Evolutionary conservation across 106 monocot species (phyloP).

Genomic region (Dioscorea zingiberensis): DNA sequence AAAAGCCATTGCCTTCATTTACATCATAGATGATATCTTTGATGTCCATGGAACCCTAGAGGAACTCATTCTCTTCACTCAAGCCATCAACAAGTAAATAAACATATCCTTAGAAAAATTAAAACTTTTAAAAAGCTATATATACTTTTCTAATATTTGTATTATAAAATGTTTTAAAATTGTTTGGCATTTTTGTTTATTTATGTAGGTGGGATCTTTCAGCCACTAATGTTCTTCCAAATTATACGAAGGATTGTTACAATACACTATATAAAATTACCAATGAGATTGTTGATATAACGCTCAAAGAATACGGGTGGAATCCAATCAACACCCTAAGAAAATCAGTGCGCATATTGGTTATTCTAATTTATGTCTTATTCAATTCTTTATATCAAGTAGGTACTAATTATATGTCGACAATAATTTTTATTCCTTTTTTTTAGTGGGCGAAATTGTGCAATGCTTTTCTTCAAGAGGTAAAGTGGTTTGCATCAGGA

Average conservation of each 20-base stretch:
- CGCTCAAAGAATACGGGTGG: conserved; percentile 18
- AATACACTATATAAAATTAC: conserved; percentile 26
- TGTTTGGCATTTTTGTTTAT: not conserved
- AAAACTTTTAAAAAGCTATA: not conserved
- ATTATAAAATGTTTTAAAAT: not conserved
- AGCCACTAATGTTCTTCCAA: conserved; percentile 15
- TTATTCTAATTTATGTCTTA: not conserved
- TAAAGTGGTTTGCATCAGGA: conserved; percentile 32
- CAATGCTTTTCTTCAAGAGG: conserved; percentile 41
- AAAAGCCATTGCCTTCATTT: conserved; percentile 42
- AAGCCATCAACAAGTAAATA: conserved; percentile 27
- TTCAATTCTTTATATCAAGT: not conserved
- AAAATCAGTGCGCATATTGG: conserved; percentile 17
- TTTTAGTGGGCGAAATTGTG: conserved; percentile 30
- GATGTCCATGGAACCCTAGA: conserved; percentile 32
- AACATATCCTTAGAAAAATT: too few relatives aligned
- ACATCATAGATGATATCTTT: conserved; percentile 56
- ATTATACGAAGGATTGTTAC: conserved; percentile 33
- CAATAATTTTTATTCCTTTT: not conserved
- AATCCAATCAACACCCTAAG: conserved; percentile 30
- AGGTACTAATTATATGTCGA: not conserved
- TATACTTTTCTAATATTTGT: not conserved
- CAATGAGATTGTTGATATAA: conserved; percentile 23
- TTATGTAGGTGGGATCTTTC: conserved; percentile 37
- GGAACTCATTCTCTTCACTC: conserved; percentile 33